Percentiles rank a stretch among this genome's conserved stretches.
These are phyloP conservation scores for Dendrocalamus latiflorus DNA, from an alignment of 202 grass and related monocot species.

Conservation along the genomic window DNA sequence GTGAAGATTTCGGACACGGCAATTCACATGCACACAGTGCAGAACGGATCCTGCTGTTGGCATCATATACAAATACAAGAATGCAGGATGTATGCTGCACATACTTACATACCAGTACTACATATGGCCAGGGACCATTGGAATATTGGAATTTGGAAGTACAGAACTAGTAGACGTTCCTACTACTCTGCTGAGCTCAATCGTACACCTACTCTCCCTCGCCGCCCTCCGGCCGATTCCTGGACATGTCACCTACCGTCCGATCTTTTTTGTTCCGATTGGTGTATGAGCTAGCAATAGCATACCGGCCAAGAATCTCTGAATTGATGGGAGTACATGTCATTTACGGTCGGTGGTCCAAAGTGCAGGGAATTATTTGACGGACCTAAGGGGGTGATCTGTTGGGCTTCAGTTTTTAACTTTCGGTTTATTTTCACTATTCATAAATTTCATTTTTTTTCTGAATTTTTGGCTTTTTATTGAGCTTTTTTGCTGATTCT, in stretches of 20 bases:
- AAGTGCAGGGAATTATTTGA: conserved; percentile 8
- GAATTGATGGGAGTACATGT: not conserved
- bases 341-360: not conserved
- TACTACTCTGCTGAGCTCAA: not conserved
- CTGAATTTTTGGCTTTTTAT: no score
- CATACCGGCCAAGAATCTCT: not conserved
- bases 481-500: no score
- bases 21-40: not conserved
- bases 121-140: not conserved
- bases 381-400: not conserved
- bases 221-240: not conserved
- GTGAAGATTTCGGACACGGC: not conserved
- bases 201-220: not conserved
- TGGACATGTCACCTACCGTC: conserved; percentile 24
- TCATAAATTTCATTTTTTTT: no score
- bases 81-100: not conserved
- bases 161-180: not conserved
- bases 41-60: not conserved
- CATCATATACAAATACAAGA: not conserved
- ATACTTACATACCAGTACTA: not conserved
- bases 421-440: no score
- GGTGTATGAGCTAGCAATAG: not conserved
- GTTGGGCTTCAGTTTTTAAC: no score
- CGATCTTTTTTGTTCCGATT: conserved; percentile 2
- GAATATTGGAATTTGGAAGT: not conserved